Evolutionary conservation across 768 basidiomycete genomes (phyloP).

Genomic region (Amanita thiersii): DNA sequence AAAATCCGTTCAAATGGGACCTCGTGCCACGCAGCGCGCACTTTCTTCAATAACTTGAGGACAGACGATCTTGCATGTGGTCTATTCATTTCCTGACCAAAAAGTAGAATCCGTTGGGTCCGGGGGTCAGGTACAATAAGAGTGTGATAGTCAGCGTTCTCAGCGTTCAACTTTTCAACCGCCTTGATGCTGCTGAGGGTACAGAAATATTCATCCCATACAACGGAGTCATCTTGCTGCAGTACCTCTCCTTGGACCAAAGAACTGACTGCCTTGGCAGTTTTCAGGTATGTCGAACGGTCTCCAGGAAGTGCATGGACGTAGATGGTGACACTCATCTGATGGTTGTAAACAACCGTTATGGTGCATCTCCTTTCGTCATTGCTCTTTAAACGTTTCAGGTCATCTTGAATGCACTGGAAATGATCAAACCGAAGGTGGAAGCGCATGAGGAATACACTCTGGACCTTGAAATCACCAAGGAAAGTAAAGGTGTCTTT

Average conservation of each 20-base stretch:
- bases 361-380: slow-evolving; percentile 24
- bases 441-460: slow-evolving; percentile 33
- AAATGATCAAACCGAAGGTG: slow-evolving; percentile 24
- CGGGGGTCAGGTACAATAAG: slow-evolving; percentile 25
- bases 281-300: slow-evolving; percentile 22
- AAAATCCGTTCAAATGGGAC: slow-evolving; percentile 24
- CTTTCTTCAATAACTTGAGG: slow-evolving; percentile 28
- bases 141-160: slow-evolving; percentile 26
- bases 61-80: slow-evolving; percentile 22
- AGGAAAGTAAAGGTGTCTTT: slow-evolving; percentile 25
- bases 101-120: slow-evolving; percentile 26
- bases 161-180: slow-evolving; percentile 27
- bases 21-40: slow-evolving; percentile 25
- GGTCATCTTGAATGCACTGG: slow-evolving; percentile 23
- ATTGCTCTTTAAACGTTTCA: slow-evolving; percentile 24
- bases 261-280: slow-evolving; percentile 27
- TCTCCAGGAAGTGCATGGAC: slow-evolving; percentile 27
- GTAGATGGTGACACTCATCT: slow-evolving; percentile 22
- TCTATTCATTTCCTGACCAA: slow-evolving; percentile 26
- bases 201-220: slow-evolving; percentile 45
- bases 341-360: slow-evolving; percentile 12
- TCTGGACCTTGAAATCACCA: slow-evolving; percentile 28
- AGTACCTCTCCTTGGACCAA: slow-evolving; percentile 32
- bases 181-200: slow-evolving; percentile 28
- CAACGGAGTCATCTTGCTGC: slow-evolving; percentile 17